Conservation (phyloP, 176 grass and related monocot species). For the Pontederia crassipes region DNA sequence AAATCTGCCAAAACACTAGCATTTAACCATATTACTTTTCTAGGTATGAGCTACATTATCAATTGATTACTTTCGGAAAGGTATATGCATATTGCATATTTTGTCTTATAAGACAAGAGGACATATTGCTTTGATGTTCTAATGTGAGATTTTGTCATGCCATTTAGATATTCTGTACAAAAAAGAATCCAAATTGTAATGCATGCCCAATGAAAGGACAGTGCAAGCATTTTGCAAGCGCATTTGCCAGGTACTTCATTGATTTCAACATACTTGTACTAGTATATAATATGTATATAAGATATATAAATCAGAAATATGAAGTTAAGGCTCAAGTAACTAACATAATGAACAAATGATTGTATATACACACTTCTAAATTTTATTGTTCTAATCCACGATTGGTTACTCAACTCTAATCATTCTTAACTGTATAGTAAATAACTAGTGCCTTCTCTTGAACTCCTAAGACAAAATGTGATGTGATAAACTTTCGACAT, state of each 20-base stretch:
- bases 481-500: no score
- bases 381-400: no score
- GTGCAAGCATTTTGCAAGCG: slow-evolving; percentile 92
- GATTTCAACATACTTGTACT: neutral
- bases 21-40: neutral
- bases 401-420: no score
- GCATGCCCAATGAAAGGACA: slow-evolving; percentile 86
- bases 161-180: slow-evolving; percentile 69
- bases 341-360: no score
- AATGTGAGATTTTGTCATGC: slow-evolving; percentile 10
- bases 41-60: slow-evolving; percentile 93
- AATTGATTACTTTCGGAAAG: slow-evolving; percentile 99
- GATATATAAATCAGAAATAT: no score
- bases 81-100: slow-evolving; percentile 21
- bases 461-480: no score
- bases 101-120: neutral
- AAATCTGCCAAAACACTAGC: no score
- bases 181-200: slow-evolving; percentile 91
- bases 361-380: no score
- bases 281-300: no score
- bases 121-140: slow-evolving; percentile 2
- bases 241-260: slow-evolving; percentile 61
- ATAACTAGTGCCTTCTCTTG: no score
- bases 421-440: no score
- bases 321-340: no score